Evolutionary conservation across 1,284 basidiomycete species (phyloP), one percentile per base, ranked within the genome.

Genomic region (Cronartium quercuum): DNA sequence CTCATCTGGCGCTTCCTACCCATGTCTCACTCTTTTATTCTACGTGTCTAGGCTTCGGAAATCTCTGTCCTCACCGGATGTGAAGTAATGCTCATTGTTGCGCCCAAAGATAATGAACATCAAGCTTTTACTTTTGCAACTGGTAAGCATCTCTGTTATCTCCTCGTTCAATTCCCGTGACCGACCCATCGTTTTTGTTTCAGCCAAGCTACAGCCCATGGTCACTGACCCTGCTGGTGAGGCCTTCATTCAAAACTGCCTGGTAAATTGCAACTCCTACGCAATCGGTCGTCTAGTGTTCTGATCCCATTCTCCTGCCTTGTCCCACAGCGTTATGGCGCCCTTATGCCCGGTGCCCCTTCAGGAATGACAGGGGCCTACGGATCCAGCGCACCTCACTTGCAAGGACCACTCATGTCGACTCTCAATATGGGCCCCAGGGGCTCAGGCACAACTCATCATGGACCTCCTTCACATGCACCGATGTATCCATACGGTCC

Each of bases 71-170:
- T 74, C 7, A 74, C 71, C 34, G 71, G 71, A 60, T 74, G 71
- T 44, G 71, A 74, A 42, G 64, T 74, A 15, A 66, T 74, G 71
- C 57, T 74, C 21, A 58, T 74, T 21, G 64, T 74, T 29, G 71
- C 71, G 12, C 57, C 71, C 2, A 66, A 66, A 51, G 71, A 74
- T 24, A 41, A 42, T 60, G 71, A 66, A 37, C 62, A 44, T 15
- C 47, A 66, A 61, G 71, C 64, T 10, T 74, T 44, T 44, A 66
- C 71, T 29, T 74, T 57, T 74, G 71, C 71, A 13, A 66, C 71
- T 7, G 15, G 71, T 74, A 60, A 66, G 71, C 42, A 13, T 5
- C 4, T 3, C 15, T 61, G 3, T n/a, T n/a, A n/a, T n/a, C n/a
- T n/a, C n/a, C n/a, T n/a, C n/a, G n/a, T n/a, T n/a, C n/a, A n/a